Base-by-base conservation (phyloP, 2,329 filamentous ascomycete species). In the Fusarium acutatum region DNA sequence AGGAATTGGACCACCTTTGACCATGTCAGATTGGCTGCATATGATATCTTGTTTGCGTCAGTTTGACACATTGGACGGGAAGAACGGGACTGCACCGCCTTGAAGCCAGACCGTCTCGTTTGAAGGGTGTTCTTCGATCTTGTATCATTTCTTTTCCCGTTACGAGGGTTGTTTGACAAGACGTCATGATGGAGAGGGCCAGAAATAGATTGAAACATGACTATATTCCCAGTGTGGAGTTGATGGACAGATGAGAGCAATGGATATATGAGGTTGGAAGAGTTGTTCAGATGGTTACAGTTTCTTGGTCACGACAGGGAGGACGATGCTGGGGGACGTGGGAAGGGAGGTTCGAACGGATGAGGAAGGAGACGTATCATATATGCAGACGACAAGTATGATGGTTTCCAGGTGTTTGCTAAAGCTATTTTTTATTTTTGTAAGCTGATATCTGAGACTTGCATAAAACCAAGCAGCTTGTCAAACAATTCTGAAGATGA, bases 301-400 rank as follows among this genome's bases (percentile, higher is more conserved):
- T 59, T 63, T 64, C 57, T 73, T 61, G 64, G 70, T 62, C 69
- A 80, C 78, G 46, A 41, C 73, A 75, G 40, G 38, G 20, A 43
- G 46, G 30, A 44, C 24, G 65, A 75, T 67, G 76, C 44, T 71
- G 77, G 53, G 72, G 46, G 64, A 79, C 73, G 78, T 78, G 67
- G 41, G 74, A 78, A 72, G 57, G 47, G 60, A 62, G 60, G 59
- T 56, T 47, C 66, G 75, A 76, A 78, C 73, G 65, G 64, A 71
- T 34, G 65, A 64, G 35, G 34, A 63, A 60, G 38, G 59, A 61
- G 15, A 43, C 7, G 44, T 73, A 47, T 53, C 40, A 47, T 37
- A 32, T 41, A 52, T 34, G 37, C 32, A 64, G 7, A 18, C 35
- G 57, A 47, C 34, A 47, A n/a, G n/a, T 30, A 37, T 38, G 32